Base-by-base conservation (phyloP, 2,329 filamentous ascomycete genomes). In the Fusarium lateritium region DNA sequence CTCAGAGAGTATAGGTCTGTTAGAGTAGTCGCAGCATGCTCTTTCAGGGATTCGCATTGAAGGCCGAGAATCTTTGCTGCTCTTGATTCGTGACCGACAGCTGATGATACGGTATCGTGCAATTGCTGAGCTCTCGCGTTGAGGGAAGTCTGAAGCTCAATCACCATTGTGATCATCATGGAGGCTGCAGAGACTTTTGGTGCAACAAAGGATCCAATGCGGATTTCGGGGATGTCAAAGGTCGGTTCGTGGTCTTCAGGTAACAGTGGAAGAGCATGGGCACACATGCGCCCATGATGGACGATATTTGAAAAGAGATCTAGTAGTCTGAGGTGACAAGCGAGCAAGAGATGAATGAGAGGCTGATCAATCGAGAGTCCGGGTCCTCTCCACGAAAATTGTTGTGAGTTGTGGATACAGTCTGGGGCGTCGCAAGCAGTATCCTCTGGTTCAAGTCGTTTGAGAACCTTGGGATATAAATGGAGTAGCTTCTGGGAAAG, bases 221-320 rank as follows among this genome's bases (percentile, higher is more conserved):
- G 77, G 15, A 83, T 78, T 46, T 82, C 78, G 0, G 81, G 80
- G 5, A 83, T 75, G 19, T 78, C 75, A 38, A 82, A 75, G 7
- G 74, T 72, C 1, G 77, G 79, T 15, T 78, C 75, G 15, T 72
- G 60, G 14, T 73, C 65, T 7, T 65, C 53, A 1, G 78, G 76
- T 1, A 77, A 66, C 1, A 73, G 73, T 0, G 73, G 46, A 8
- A 75, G 74, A 42, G 78, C 65, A 28, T 74, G 72, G 14, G 72
- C 67, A 62, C 82, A 83, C 13, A 77, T 62, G 13, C 71, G 71
- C 8, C 75, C 73, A 24, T 77, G 76, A 19, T 67, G 67, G 21
- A 79, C 58, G 7, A 83, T 55, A 21, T 67, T 68, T 22, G 79
- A 80, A n/a, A 82, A 69, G 6, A 81, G 67, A 47, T 82, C 80